Evolutionary conservation across 2,329 filamentous ascomycete genomes (phyloP), one percentile per base, ranked within the genome.

Genomic region (Fusarium sp.): DNA sequence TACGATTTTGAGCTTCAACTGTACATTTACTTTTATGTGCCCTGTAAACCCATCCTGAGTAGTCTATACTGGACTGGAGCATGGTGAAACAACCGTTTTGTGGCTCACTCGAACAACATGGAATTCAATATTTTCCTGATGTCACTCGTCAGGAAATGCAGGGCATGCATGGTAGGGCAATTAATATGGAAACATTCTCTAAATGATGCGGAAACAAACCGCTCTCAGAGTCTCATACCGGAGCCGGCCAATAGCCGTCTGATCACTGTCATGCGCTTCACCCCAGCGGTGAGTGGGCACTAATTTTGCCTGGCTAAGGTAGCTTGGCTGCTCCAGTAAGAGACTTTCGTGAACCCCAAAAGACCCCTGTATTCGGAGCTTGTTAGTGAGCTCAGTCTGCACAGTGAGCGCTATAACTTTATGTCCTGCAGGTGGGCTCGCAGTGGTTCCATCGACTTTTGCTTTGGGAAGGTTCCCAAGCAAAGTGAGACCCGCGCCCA

Each of bases 401-500:
- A 44, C 40, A 69, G 52, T 37, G 40, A 52, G 38, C 52, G 42
- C 66, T 47, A 67, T 43, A 67, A 28, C 23, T 53, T 53, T 37
- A 52, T 69, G 67, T 47, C 23, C 33, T 69, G 59, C 59, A 69
- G 53, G 37, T 68, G 66, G 57, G 46, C 35, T 49, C 56, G 38
- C 33, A 71, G 70, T 68, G 47, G 56, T 69, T 60, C 52, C 46
- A 59, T 46, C 54, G 42, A 63, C 59, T 58, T 57, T 67, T 49
- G 21, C 43, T 68, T 59, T 62, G 53, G 47, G 59, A 63, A 47
- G 59, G 47, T n/a, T 54, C 50, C 58, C 33, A 64, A 53, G 66
- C 60, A 64, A 64, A 64, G 64, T 69, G 43, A 69, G 58, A 60
- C 67, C 64, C 72, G 53, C 72, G 68, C 69, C 72, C 72, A 72